Evolutionary conservation across 1,284 basidiomycete species (phyloP).

Genomic region (Pyrrhoderma lamaoense): DNA sequence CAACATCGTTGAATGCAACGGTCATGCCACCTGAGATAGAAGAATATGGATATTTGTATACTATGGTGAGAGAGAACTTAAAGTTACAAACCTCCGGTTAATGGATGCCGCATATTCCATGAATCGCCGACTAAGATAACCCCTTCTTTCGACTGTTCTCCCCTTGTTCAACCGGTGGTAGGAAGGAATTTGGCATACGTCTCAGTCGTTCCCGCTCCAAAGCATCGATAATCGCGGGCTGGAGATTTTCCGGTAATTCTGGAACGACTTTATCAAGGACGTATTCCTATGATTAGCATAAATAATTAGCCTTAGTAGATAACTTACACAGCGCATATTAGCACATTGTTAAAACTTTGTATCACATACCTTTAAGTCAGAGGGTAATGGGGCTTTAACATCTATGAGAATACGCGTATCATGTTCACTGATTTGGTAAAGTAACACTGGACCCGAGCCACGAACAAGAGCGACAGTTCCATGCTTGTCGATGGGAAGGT

Average conservation of each 20-base stretch:
- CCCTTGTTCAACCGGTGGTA: conserved; percentile 83
- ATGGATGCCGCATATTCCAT: conserved; percentile 98
- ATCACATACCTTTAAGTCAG: conserved; percentile 63
- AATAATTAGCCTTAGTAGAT: conserved; percentile 11
- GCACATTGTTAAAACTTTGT: too few species aligned
- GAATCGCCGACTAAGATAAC: conserved; percentile 90
- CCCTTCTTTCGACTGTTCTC: conserved; percentile 51
- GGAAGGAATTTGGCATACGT: conserved; percentile 94
- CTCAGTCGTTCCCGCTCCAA: conserved; percentile 69
- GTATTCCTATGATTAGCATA: conserved; percentile 40
- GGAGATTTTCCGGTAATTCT: conserved; percentile 68
- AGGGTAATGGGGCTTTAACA: conserved; percentile 80
- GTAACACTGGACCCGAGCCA: conserved; percentile 73
- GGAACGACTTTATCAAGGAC: conserved; percentile 71
- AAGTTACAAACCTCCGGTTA: conserved; percentile 65
- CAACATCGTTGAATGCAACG: conserved; percentile 82
- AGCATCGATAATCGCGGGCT: conserved; percentile 52
- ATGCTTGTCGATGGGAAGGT: conserved; percentile 75
- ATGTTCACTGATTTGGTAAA: conserved; percentile 77
- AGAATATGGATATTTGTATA: not conserved
- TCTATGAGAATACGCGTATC: conserved; percentile 93
- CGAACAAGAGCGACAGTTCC: conserved; percentile 81
- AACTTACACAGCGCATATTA: too few species aligned
- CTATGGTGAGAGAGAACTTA: not conserved
- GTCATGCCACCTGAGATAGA: conserved; percentile 71